Conservation (phyloP, 176 grass and related monocot species). For the Panicum miliaceum region DNA sequence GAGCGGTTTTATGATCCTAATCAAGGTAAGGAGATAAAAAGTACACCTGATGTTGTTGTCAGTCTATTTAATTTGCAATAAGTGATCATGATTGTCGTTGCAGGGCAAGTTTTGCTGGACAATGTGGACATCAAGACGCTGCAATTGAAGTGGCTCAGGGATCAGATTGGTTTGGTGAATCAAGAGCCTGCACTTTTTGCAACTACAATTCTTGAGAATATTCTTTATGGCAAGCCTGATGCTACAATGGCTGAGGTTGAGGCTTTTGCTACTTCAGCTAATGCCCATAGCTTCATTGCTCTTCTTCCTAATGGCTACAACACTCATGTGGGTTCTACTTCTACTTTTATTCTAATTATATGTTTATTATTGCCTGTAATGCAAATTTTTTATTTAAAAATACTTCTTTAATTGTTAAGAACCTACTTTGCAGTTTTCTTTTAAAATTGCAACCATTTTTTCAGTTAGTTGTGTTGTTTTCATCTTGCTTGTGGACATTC, state of each 20-base stretch:
- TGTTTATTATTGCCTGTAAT: background rate
- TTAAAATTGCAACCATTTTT: background rate
- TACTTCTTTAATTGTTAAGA: background rate
- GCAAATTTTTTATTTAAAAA: background rate
- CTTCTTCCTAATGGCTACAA: slow-evolving; percentile 86
- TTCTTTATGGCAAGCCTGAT: slow-evolving; percentile 78
- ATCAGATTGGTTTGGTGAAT: slow-evolving; percentile 88
- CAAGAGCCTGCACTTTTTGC: slow-evolving; percentile 88
- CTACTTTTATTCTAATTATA: slow-evolving; percentile 7
- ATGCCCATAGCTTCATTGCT: slow-evolving; percentile 90
- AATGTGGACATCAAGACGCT: slow-evolving; percentile 79
- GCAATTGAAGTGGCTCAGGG: slow-evolving; percentile 80
- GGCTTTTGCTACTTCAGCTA: slow-evolving; percentile 69
- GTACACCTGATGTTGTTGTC: background rate
- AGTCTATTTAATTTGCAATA: background rate
- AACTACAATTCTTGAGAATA: slow-evolving; percentile 85
- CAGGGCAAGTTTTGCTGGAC: slow-evolving; percentile 79
- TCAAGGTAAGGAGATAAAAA: slow-evolving; percentile 55
- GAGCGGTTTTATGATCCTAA: slow-evolving; percentile 93
- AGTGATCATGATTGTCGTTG: slow-evolving; percentile 8
- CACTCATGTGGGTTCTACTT: slow-evolving; percentile 61
- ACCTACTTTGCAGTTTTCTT: background rate
- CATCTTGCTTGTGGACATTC: background rate
- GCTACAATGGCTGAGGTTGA: slow-evolving; percentile 77
- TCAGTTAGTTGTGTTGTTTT: background rate